Percentiles rank a stretch among this genome's conserved stretches.
These are phyloP conservation scores for Gaertneriomyces semiglobifer DNA, from an alignment of 192 early-diverging fungal genomes.

Conservation along the genomic window DNA sequence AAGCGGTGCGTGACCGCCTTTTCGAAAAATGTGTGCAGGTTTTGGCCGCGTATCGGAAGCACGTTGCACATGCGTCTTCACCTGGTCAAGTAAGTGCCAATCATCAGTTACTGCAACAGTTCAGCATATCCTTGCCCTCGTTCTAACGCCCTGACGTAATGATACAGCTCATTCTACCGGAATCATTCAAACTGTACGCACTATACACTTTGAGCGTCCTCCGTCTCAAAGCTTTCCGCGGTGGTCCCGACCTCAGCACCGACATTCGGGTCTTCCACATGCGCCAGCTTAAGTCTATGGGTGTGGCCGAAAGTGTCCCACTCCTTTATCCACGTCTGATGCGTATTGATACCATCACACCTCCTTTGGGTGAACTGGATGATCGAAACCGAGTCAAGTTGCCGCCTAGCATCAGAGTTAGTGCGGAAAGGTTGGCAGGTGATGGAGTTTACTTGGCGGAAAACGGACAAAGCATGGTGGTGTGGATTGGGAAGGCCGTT, in stretches of 20 bases:
- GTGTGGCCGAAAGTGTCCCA: constrained; percentile 68
- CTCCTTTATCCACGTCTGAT: constrained; percentile 84
- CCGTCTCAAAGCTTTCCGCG: constrained; percentile 79
- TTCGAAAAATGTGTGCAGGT: constrained; percentile 86
- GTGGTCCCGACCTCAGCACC: constrained; percentile 65
- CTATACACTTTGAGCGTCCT: constrained; percentile 79
- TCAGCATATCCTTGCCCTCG: background rate
- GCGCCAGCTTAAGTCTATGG: constrained; percentile 71
- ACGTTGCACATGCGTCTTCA: constrained; percentile 81
- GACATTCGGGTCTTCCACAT: constrained; percentile 81
- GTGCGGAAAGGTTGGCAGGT: constrained; percentile 70
- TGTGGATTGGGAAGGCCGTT: constrained; percentile 85
- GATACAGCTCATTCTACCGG: constrained; percentile 84
- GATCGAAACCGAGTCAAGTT: constrained; percentile 57
- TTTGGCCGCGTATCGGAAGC: constrained; percentile 83
- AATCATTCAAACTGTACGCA: constrained; percentile 91
- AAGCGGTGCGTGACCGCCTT: constrained; percentile 73
- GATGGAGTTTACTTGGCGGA: constrained; percentile 74
- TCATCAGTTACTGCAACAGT: background rate
- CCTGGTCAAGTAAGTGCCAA: constrained; percentile 64
- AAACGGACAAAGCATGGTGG: constrained; percentile 69
- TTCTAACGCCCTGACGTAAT: background rate
- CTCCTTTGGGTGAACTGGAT: constrained; percentile 46
- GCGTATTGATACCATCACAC: constrained; percentile 38
- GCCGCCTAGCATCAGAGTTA: constrained; percentile 68